A percentile compares a stretch with the other conserved stretches of the same genome.
Conservation (phyloP, 768 basidiomycete species). For the Cystobasidium ongulense region DNA sequence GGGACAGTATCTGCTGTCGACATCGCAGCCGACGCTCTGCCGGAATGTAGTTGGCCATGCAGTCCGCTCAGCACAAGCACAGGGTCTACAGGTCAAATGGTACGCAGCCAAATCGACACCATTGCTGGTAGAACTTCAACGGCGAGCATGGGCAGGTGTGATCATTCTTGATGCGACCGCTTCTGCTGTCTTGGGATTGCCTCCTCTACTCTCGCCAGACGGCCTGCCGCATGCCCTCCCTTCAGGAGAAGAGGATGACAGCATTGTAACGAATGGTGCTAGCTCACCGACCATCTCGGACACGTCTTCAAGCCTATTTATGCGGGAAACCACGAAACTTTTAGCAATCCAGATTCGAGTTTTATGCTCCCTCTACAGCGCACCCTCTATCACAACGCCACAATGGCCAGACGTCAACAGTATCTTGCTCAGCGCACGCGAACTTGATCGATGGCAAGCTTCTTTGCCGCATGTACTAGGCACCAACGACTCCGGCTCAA, state of each 20-base stretch:
- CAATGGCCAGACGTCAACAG: neutral
- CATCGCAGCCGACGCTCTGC: neutral
- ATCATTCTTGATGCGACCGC: neutral
- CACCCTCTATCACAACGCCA: neutral
- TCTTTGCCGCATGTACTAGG: neutral
- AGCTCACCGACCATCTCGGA: neutral
- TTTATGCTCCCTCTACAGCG: neutral
- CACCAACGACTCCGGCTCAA: neutral
- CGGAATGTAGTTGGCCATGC: neutral
- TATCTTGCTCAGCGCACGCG: neutral
- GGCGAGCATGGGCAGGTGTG: neutral
- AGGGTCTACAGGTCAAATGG: neutral
- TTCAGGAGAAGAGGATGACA: neutral
- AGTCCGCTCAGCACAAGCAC: neutral
- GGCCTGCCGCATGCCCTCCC: neutral
- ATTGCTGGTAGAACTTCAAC: neutral
- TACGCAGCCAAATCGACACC: neutral
- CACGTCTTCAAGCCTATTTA: neutral
- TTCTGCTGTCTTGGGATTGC: neutral
- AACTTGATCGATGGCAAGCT: neutral
- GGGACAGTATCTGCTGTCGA: neutral
- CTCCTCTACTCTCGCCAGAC: neutral
- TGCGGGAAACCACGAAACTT: neutral
- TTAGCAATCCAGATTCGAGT: neutral
- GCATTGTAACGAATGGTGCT: neutral